Base-by-base conservation (phyloP, 2,329 filamentous ascomycete species). In the Trichoderma sp. region DNA sequence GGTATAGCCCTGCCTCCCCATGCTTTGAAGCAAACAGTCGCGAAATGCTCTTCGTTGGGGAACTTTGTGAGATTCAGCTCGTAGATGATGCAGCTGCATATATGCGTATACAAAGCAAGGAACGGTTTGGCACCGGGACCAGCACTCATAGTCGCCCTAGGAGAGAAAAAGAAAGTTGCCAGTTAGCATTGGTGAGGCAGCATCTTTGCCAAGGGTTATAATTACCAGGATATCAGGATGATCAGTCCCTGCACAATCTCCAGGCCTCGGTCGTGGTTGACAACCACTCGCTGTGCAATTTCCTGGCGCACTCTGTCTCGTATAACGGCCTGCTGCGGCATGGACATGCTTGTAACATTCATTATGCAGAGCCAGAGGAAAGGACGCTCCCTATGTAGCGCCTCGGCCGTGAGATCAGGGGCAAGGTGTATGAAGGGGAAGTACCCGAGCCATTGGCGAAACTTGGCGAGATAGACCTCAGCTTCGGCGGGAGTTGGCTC, bases 191-290 rank as follows among this genome's bases (percentile, higher is more conserved):
- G 48, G 0, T 12, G 2, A 34, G 1, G 3, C 22, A 4, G 61
- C 29, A 45, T 37, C 3, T 68, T n/a, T 22, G 37, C 7, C 7
- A 12, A n/a, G 2, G 2, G 8, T 13, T 19, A 0, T 2, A 39
- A n/a, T 71, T 73, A 83, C 84, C 85, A 87, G 35, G 78, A 76
- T 25, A 81, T 76, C 64, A 76, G 82, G 61, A 70, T 78, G 17
- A 89, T 72, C 4, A 87, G 68, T 0, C 85, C 85, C 12, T 84
- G 77, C 2, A 89, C 75, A 12, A 87, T 70, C 70, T 88, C 86
- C 45, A 87, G 76, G 57, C 74, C 81, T 60, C 81, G 80, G 66
- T 86, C 84, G n/a, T 80, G 76, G 10, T 83, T 79, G 13, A 85
- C 68, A 7, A 87, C 71, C 29, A 86, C 75, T 66, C 79, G 80